Evolutionary conservation across 768 basidiomycete genomes (phyloP), one percentile per base, ranked within the genome.

Genomic region (Amanita subjunquillea): DNA sequence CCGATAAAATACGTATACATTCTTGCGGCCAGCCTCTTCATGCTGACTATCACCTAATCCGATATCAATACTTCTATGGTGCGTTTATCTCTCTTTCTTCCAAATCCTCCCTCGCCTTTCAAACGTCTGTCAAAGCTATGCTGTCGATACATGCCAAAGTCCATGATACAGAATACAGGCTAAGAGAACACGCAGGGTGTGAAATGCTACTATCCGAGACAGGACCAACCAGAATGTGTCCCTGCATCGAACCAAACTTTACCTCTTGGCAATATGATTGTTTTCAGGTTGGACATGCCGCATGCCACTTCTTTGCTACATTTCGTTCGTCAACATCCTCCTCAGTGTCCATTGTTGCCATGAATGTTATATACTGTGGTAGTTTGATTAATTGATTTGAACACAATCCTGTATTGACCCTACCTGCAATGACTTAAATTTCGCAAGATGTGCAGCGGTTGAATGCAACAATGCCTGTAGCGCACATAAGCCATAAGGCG

Each of bases 211-310:
- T 29, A 40, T 29, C 3, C 51, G 27, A 45, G 41, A 43, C 51
- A 43, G n/a, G 41, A 43, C 51, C 51, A 52, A 15, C 51, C 51
- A 41, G 15, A 41, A 32, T 38, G 39, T 38, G 43, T 50, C 36
- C 55, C 55, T 30, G 60, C 67, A 49, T 72, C 68, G 49, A 81
- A 82, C 83, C 83, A 85, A 6, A 83, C 75, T 49, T 73, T 65
- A 2, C 83, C 83, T 54, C 72, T 72, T 0, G 83, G 82, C 0
- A 85, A 64, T 13, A 85, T 83, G 50, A 85, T 79, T 0, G 83
- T 83, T 53, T 70, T 70, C 29, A 85, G 67, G 81, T 80, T 3
- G 80, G 78, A 62, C 83, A 85, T 23, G 74, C 73, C 20, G 62
- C 57, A 51, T 77, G 76, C 83, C 82, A 85, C 42, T 64, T 59